Evolutionary conservation across 2,329 filamentous ascomycete genomes (phyloP).

Genomic region (Teratosphaeriaceae sp.): DNA sequence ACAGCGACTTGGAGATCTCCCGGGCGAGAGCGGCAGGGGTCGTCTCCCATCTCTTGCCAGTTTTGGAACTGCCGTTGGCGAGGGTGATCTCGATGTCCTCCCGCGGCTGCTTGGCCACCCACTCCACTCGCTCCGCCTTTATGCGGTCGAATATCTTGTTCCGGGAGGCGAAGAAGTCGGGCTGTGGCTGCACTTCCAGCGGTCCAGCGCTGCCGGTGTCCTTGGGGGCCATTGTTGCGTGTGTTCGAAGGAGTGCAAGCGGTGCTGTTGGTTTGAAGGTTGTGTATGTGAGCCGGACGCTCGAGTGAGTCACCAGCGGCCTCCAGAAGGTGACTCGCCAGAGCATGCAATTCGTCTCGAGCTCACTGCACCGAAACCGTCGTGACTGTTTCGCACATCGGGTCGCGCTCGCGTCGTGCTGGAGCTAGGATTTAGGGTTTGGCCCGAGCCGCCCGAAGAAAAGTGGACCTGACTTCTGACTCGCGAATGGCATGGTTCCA

Average conservation of each 20-base stretch:
- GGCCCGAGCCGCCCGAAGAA: too few relatives aligned
- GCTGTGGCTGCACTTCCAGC: slow-evolving; percentile 47
- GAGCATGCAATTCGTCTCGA: slow-evolving; percentile 5
- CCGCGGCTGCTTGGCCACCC: slow-evolving; percentile 62
- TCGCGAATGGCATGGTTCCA: too few relatives aligned
- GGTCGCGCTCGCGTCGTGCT: neutral
- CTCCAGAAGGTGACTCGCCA: slow-evolving; percentile 1
- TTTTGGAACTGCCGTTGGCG: slow-evolving; percentile 61
- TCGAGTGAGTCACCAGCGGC: slow-evolving; percentile 7
- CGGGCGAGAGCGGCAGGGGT: slow-evolving; percentile 73
- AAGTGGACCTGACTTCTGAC: too few relatives aligned
- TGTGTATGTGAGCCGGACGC: neutral
- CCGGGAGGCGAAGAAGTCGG: slow-evolving; percentile 75
- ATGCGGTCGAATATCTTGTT: slow-evolving; percentile 83
- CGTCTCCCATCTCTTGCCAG: slow-evolving; percentile 84
- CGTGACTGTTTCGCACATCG: neutral
- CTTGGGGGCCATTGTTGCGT: slow-evolving; percentile 29
- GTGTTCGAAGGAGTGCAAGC: neutral
- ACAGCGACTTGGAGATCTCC: slow-evolving; percentile 76
- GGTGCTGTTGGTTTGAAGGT: slow-evolving; percentile 1
- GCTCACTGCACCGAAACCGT: too few relatives aligned
- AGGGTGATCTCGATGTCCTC: slow-evolving; percentile 69
- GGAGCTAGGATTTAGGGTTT: too few relatives aligned
- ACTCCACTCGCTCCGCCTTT: slow-evolving; percentile 75
- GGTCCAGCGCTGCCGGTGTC: slow-evolving; percentile 34